A percentile compares a stretch with the other conserved stretches of the same genome.
Conservation (phyloP, 106 monocot genomes). For the Platanthera zijinensis region DNA sequence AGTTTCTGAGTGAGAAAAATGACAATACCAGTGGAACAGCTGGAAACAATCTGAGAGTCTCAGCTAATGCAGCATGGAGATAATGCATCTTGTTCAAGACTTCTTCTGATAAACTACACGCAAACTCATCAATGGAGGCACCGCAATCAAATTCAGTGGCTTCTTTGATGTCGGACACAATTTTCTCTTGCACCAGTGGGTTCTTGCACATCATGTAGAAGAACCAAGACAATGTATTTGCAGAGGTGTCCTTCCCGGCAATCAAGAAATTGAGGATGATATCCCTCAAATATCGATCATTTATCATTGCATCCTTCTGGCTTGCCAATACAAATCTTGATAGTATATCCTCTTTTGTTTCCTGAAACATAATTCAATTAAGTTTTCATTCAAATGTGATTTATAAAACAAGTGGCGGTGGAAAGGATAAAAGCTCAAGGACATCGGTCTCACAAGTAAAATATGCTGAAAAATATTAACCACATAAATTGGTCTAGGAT, state of each 20-base stretch:
- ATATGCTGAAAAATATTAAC: no score
- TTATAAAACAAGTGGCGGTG: no score
- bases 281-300: slow-evolving; percentile 34
- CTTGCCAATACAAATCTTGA: slow-evolving; percentile 49
- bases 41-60: slow-evolving; percentile 55
- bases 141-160: background rate
- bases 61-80: slow-evolving; percentile 43
- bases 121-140: slow-evolving; percentile 6
- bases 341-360: slow-evolving; percentile 37
- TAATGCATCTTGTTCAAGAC: slow-evolving; percentile 43
- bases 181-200: slow-evolving; percentile 38
- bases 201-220: slow-evolving; percentile 54
- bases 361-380: slow-evolving; percentile 9
- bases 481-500: no score
- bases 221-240: slow-evolving; percentile 48
- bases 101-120: slow-evolving; percentile 21
- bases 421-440: no score
- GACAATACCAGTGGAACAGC: slow-evolving; percentile 33
- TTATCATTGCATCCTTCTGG: slow-evolving; percentile 23
- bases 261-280: slow-evolving; percentile 59
- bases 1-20: background rate
- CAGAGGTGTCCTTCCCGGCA: slow-evolving; percentile 53
- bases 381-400: background rate
- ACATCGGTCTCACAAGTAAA: no score
- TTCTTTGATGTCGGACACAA: slow-evolving; percentile 18